Evolutionary conservation across 2,329 filamentous ascomycete genomes (phyloP), one percentile per base, ranked within the genome.

Genomic region (Penicillium concentricum): DNA sequence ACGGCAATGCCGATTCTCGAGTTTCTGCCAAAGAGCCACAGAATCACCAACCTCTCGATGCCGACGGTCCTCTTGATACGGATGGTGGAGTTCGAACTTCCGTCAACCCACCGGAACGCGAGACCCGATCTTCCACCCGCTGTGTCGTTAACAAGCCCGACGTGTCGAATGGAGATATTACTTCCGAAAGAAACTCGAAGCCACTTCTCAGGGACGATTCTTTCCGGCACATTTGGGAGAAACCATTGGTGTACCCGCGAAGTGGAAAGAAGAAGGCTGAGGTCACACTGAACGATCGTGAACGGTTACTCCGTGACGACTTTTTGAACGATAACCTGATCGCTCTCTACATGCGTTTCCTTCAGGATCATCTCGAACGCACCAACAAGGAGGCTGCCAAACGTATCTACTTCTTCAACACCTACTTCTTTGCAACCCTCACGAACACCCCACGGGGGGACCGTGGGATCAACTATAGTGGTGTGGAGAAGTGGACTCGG

Each of bases 291-390:
- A 68, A 74, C 26, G 78, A 80, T 61, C 69, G 97, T 34, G 76
- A 81, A 20, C 83, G 91, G 41, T 82, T 99, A 3, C 87, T 96
- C 58, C 90, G 95, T 61, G 90, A 87, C 13, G 84, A 96, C 64
- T 96, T 89, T 57, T 76, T 99, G 42, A 99, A 99, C 69, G 94
- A 99, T 76, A 96, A 91, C 67, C 78, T 99, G 28, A 89, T 99
- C 63, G 87, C 85, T 49, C 97, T 97, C 70, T 96, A 95, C 69
- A 80, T 96, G 54, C 86, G 88, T 30, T 90, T 87, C 64, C 77
- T 93, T 6, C 86, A 92, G 68, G 77, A 82, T 56, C 75, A 82
- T 41, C 72, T 89, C 35, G 81, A 85, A 61, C 73, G 78, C 38
- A 77, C 81, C 12, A 79, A 81, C 2, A 81, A 84, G 0, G 78